Evolutionary conservation across 2,329 filamentous ascomycete species (phyloP).

Genomic region (Helotiales sp.): DNA sequence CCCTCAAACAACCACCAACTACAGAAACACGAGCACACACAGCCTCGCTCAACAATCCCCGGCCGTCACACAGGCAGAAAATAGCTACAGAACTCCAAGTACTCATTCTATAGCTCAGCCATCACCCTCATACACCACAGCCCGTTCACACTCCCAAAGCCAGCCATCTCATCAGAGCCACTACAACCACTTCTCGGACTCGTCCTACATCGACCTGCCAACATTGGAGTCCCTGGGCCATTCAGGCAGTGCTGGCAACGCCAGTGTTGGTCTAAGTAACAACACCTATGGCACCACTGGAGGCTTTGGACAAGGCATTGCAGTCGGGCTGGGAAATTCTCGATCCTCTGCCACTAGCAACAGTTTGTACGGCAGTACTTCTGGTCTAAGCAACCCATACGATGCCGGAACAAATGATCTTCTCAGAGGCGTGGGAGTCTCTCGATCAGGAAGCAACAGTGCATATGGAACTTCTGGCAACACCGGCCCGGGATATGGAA

Average conservation of each 20-base stretch:
- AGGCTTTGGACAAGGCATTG: conserved; percentile 30
- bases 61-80: conserved; percentile 35
- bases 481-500: not conserved
- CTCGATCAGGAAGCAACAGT: conserved; percentile 19
- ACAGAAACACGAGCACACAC: conserved; percentile 31
- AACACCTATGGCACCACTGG: conserved; percentile 17
- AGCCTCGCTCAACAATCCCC: conserved; percentile 36
- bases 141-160: conserved; percentile 33
- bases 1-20: conserved; percentile 36
- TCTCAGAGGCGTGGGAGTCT: conserved; percentile 26
- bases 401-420: conserved; percentile 32
- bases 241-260: conserved; percentile 27
- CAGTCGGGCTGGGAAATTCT: conserved; percentile 29
- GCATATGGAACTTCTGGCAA: conserved; percentile 23
- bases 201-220: conserved; percentile 41
- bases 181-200: conserved; percentile 39
- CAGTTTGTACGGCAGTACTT: conserved; percentile 33
- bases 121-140: conserved; percentile 32
- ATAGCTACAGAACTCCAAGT: conserved; percentile 33
- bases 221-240: conserved; percentile 41
- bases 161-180: conserved; percentile 40
- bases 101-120: conserved; percentile 37
- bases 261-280: conserved; percentile 26
- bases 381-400: conserved; percentile 31
- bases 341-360: conserved; percentile 31